A percentile compares a stretch with the other conserved stretches of the same genome.
These are phyloP conservation scores for Cyberlindnera lachancei DNA, from an alignment of 805 yeast genomes.

Conservation along the genomic window DNA sequence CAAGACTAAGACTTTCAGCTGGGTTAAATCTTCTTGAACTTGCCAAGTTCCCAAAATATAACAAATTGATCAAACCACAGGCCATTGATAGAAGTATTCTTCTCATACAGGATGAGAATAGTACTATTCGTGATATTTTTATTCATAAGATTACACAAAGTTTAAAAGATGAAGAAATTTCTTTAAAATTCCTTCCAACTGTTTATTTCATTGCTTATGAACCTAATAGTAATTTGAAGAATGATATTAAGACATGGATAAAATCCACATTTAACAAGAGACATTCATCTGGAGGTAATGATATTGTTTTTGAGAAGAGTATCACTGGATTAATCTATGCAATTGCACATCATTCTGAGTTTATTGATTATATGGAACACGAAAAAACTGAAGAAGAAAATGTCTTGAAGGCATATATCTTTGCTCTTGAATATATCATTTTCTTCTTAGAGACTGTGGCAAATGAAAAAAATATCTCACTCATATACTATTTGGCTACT, in stretches of 20 bases:
- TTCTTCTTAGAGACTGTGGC: slow-evolving; percentile 56
- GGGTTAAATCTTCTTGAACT: slow-evolving; percentile 59
- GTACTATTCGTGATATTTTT: slow-evolving; percentile 47
- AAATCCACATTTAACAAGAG: slow-evolving; percentile 41
- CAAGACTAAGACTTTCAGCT: slow-evolving; percentile 58
- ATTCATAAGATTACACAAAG: slow-evolving; percentile 41
- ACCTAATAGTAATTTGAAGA: slow-evolving; percentile 45
- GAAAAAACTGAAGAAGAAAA: slow-evolving; percentile 16
- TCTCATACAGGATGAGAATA: slow-evolving; percentile 60
- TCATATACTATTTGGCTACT: slow-evolving; percentile 69
- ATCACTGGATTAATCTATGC: slow-evolving; percentile 62
- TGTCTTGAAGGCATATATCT: slow-evolving; percentile 37
- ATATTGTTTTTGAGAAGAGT: slow-evolving; percentile 54
- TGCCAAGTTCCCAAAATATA: slow-evolving; percentile 47
- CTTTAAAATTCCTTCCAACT: slow-evolving; percentile 60
- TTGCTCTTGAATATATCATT: slow-evolving; percentile 51
- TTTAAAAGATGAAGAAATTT: slow-evolving; percentile 43
- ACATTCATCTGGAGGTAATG: slow-evolving; percentile 26
- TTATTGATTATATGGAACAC: slow-evolving; percentile 32
- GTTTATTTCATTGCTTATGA: slow-evolving; percentile 74
- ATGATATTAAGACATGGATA: slow-evolving; percentile 62
- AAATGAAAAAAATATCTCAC: slow-evolving; percentile 57
- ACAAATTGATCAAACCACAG: slow-evolving; percentile 41
- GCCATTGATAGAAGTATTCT: slow-evolving; percentile 47
- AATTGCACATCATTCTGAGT: slow-evolving; percentile 70